Evolutionary conservation across 2,329 filamentous ascomycete species (phyloP).

Genomic region (Fusarium hostae): DNA sequence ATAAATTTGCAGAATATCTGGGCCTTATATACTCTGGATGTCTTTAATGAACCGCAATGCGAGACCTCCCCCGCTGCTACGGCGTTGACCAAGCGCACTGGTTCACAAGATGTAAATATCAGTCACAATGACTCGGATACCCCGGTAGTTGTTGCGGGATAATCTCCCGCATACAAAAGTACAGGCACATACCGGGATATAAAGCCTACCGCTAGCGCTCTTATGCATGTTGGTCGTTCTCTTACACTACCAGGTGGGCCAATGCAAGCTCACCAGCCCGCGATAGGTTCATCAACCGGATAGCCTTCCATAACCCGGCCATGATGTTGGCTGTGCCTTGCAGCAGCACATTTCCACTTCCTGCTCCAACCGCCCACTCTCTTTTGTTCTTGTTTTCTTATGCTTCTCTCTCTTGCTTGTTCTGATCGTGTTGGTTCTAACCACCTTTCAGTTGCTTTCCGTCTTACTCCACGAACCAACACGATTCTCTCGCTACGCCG

Average conservation of each 20-base stretch:
- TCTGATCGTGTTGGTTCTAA: background rate
- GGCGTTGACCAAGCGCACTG: background rate
- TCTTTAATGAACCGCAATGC: background rate
- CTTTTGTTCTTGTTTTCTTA: background rate
- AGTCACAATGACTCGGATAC: background rate
- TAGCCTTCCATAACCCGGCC: background rate
- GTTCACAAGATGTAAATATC: background rate
- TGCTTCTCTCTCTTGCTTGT: background rate
- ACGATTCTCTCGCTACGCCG: background rate
- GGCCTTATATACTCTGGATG: no score
- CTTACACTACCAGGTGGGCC: background rate
- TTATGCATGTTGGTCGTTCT: constrained; percentile 14
- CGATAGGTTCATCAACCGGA: background rate
- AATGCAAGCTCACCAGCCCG: background rate
- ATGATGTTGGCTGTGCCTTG: constrained; percentile 6
- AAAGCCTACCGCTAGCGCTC: background rate
- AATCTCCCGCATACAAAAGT: background rate
- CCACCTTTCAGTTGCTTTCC: background rate
- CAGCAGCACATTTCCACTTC: background rate
- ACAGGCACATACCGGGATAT: background rate
- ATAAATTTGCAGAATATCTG: no score
- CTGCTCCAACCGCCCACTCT: background rate
- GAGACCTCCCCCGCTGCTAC: background rate
- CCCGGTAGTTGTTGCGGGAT: background rate
- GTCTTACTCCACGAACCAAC: background rate